Conservation (phyloP, 805 yeast species). For the Maudiozyma turicensis region DNA sequence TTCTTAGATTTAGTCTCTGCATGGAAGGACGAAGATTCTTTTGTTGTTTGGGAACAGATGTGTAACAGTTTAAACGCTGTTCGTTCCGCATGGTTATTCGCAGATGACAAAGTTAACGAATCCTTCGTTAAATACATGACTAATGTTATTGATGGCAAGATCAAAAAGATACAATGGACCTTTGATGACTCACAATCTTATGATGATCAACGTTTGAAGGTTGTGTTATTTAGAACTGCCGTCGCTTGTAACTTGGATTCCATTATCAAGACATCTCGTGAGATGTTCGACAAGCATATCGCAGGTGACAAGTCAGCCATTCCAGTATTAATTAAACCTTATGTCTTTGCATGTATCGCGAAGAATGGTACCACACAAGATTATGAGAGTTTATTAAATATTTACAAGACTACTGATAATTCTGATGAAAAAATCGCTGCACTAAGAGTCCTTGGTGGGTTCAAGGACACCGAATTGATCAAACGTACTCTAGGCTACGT, state of each 20-base stretch:
- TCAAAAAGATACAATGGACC: constrained; percentile 52
- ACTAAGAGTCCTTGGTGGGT: constrained; percentile 56
- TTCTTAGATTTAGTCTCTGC: constrained; percentile 48
- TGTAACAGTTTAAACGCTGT: constrained; percentile 38
- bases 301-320: constrained; percentile 57
- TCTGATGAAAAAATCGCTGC: constrained; percentile 63
- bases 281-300: constrained; percentile 43
- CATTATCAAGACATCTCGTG: constrained; percentile 38
- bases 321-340: constrained; percentile 60
- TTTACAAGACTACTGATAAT: constrained; percentile 49
- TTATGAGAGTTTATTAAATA: constrained; percentile 50
- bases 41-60: constrained; percentile 60
- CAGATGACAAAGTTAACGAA: constrained; percentile 35
- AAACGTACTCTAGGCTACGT: constrained; percentile 46
- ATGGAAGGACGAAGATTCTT: constrained; percentile 52
- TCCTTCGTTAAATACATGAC: constrained; percentile 44
- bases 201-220: constrained; percentile 56
- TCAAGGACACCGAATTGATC: constrained; percentile 41
- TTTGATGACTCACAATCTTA: constrained; percentile 47
- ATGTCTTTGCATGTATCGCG: constrained; percentile 58
- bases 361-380: constrained; percentile 49
- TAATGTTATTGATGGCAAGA: constrained; percentile 46
- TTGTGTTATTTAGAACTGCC: constrained; percentile 52
- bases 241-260: constrained; percentile 39
- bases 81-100: constrained; percentile 48